Conservation (phyloP, 805 yeast genomes). For the Candida nitratophila region DNA sequence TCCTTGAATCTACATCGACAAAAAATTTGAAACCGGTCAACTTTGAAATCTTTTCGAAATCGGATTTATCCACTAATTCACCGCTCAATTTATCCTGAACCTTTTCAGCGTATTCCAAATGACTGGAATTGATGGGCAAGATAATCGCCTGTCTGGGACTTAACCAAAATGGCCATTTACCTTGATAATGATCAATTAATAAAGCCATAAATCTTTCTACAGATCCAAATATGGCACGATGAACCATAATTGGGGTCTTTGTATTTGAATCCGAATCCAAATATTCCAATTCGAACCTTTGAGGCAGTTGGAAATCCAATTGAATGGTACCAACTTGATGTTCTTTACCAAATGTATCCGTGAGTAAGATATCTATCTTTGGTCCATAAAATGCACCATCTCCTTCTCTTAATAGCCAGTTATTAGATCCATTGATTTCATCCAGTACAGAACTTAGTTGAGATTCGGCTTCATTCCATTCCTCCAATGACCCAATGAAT, state of each 20-base stretch:
- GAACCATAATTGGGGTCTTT: slow-evolving; percentile 86
- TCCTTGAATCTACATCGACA: slow-evolving; percentile 69
- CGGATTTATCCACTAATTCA: slow-evolving; percentile 24
- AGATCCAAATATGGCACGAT: slow-evolving; percentile 93
- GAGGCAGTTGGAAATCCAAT: slow-evolving; percentile 90
- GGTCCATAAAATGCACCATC: slow-evolving; percentile 99
- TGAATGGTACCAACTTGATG: slow-evolving; percentile 97
- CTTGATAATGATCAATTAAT: slow-evolving; percentile 81
- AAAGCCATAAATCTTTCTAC: slow-evolving; percentile 89
- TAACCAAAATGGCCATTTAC: slow-evolving; percentile 97
- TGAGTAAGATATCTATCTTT: slow-evolving; percentile 79
- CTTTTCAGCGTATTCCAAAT: slow-evolving; percentile 44
- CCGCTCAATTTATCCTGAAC: slow-evolving; percentile 43
- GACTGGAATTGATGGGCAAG: slow-evolving; percentile 68
- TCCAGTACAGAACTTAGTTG: slow-evolving; percentile 57
- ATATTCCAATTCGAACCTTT: slow-evolving; percentile 69
- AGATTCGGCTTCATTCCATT: slow-evolving; percentile 81
- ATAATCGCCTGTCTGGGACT: slow-evolving; percentile 86
- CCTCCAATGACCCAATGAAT: slow-evolving; percentile 66
- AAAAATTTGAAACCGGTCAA: slow-evolving; percentile 54
- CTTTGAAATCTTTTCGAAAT: slow-evolving; percentile 38
- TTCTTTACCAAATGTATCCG: slow-evolving; percentile 70
- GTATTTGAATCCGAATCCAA: slow-evolving; percentile 43
- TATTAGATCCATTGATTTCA: slow-evolving; percentile 33
- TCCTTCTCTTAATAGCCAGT: slow-evolving; percentile 76